Conservation (phyloP, 305 asterid genomes). For the Fraxinus velutina region DNA sequence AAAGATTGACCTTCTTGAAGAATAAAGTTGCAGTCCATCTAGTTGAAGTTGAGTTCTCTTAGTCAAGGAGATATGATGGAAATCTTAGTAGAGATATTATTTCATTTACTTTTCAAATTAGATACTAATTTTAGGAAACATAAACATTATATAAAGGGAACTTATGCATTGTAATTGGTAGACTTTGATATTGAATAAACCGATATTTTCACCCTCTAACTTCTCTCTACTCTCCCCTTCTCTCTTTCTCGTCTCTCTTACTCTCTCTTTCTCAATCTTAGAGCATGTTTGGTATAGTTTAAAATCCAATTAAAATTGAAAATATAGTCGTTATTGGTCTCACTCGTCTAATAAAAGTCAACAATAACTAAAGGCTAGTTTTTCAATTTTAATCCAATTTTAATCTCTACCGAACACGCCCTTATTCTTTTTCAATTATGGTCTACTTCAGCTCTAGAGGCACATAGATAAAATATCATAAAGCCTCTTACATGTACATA, state of each 20-base stretch:
- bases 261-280: background rate
- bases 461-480: background rate
- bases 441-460: background rate
- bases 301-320: no score
- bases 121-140: background rate
- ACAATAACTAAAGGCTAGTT: no score
- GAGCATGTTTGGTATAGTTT: no score
- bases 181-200: background rate
- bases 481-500: slow-evolving; percentile 24
- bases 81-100: background rate
- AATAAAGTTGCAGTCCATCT: background rate
- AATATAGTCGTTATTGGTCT: no score
- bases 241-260: background rate
- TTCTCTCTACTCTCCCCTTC: background rate
- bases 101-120: no score
- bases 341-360: no score
- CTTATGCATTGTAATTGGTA: background rate
- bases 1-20: background rate
- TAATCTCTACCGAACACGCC: no score
- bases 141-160: background rate
- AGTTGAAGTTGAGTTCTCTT: background rate
- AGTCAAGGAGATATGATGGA: background rate
- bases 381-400: no score
- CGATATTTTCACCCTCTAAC: background rate
- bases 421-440: no score